phyloP scores from a whole-genome alignment of 352 stramenopile genomes.

The Phytophthora sp. region DNA sequence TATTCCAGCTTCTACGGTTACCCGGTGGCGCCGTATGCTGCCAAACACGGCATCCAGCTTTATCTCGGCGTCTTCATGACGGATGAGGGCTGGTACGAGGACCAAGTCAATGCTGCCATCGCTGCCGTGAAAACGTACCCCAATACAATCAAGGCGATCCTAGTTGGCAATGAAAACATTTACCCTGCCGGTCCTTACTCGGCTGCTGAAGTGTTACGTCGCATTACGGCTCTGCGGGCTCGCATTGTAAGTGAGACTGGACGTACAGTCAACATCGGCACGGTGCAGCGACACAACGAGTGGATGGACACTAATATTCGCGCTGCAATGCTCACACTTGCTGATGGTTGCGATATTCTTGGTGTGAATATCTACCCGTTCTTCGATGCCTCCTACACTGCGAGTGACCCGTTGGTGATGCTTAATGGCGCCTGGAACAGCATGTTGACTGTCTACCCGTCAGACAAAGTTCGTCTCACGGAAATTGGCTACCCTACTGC shows the following conservation, averaged over 20 bases:
- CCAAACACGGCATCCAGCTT: conserved; percentile 55
- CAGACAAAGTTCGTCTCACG: conserved; percentile 65
- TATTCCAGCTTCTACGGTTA: conserved; percentile 77
- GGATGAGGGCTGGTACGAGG: conserved; percentile 60
- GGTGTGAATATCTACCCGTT: conserved; percentile 87
- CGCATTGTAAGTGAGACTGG: conserved; percentile 41
- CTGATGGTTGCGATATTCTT: conserved; percentile 65
- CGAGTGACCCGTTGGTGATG: conserved; percentile 47
- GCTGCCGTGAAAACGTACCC: conserved; percentile 56
- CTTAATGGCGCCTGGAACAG: conserved; percentile 66
- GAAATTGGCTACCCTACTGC: conserved; percentile 68
- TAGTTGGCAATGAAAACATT: conserved; percentile 85
- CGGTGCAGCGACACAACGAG: conserved; percentile 71
- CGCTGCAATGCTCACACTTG: conserved; percentile 52
- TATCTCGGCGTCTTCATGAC: conserved; percentile 86
- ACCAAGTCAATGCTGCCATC: conserved; percentile 55
- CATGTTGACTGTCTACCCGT: conserved; percentile 55
- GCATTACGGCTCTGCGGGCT: conserved; percentile 40
- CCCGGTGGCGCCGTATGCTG: conserved; percentile 46
- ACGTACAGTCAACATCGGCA: conserved; percentile 60
- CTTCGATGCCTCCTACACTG: conserved; percentile 66
- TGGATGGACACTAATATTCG: conserved; percentile 47
- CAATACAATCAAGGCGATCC: conserved; percentile 57
- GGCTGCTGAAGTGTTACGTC: conserved; percentile 40
- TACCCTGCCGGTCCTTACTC: conserved; percentile 48